A percentile compares a stretch with the other conserved stretches of the same genome.
phyloP scores from a whole-genome alignment of 2,329 filamentous ascomycete species.

The Xylaria sp. region DNA sequence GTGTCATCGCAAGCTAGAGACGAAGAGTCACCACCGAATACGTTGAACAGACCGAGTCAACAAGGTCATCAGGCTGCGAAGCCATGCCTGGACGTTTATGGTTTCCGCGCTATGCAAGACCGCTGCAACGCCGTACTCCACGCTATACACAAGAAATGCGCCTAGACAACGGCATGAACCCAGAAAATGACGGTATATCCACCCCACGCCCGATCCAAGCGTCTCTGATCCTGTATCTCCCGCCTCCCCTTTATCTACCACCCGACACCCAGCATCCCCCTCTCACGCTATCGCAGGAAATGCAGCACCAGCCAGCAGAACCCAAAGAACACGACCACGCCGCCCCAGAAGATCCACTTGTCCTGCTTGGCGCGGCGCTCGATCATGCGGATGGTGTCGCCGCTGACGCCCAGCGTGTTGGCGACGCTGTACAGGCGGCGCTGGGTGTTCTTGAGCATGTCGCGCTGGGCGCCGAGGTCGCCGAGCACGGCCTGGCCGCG shows the following conservation, averaged over 20 bases:
- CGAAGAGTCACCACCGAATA: background rate
- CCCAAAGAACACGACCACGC: slow-evolving; percentile 82
- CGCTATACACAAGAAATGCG: slow-evolving; percentile 25
- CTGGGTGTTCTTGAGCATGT: slow-evolving; percentile 95
- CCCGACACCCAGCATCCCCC: background rate
- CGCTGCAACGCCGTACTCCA: slow-evolving; percentile 26
- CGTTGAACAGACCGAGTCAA: background rate
- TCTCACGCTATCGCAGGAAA: slow-evolving; percentile 69
- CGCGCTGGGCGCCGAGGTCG: slow-evolving; percentile 86
- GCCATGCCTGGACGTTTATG: background rate
- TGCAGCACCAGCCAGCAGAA: slow-evolving; percentile 94
- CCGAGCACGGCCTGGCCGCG: slow-evolving; percentile 87
- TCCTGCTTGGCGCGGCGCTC: slow-evolving; percentile 90
- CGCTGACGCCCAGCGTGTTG: slow-evolving; percentile 90
- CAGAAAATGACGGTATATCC: slow-evolving; percentile 7
- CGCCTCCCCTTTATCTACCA: background rate
- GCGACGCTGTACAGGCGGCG: slow-evolving; percentile 88
- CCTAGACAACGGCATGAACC: slow-evolving; percentile 3
- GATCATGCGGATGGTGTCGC: slow-evolving; percentile 96
- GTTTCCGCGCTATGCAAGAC: slow-evolving; percentile 19
- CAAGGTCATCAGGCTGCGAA: slow-evolving; percentile 1
- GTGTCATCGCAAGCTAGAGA: background rate
- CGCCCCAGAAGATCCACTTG: slow-evolving; percentile 96
- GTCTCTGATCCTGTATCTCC: slow-evolving; percentile 20
- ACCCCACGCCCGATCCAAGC: background rate